A percentile compares a stretch with the other conserved stretches of the same genome.
These are phyloP conservation scores for Gamarada debralockiae DNA, from an alignment of 495 filamentous ascomycete species.

Conservation along the genomic window DNA sequence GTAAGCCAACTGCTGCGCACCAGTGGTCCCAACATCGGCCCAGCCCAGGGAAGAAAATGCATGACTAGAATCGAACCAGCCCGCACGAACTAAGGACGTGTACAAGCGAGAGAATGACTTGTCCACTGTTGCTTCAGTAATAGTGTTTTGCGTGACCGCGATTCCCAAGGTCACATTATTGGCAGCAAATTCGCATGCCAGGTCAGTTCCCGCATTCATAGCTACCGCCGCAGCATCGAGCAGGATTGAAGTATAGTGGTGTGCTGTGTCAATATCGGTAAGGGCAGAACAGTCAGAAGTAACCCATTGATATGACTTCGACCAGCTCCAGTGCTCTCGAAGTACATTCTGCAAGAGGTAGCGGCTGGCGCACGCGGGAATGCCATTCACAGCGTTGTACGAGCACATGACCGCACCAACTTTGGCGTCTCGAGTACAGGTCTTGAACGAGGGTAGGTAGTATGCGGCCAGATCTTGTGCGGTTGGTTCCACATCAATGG, in stretches of 20 bases:
- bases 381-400: conserved; percentile 41
- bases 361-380: conserved; percentile 38
- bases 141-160: conserved; percentile 30
- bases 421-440: conserved; percentile 39
- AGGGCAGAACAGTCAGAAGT: conserved; percentile 42
- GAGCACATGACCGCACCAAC: conserved; percentile 45
- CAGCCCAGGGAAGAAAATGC: conserved; percentile 27
- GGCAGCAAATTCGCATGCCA: conserved; percentile 29
- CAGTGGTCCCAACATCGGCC: conserved; percentile 29
- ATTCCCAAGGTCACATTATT: conserved; percentile 30
- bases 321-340: conserved; percentile 43
- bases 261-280: conserved; percentile 35
- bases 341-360: conserved; percentile 40
- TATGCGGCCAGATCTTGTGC: conserved; percentile 44
- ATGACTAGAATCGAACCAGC: conserved; percentile 33
- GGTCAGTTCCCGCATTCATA: conserved; percentile 34
- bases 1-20: conserved; percentile 29
- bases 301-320: conserved; percentile 38
- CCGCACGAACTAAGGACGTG: conserved; percentile 31
- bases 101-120: conserved; percentile 32
- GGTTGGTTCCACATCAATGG: conserved; percentile 36
- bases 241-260: conserved; percentile 37
- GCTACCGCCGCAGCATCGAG: conserved; percentile 34
- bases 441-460: conserved; percentile 42
- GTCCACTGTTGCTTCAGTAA: conserved; percentile 33